A percentile compares a stretch with the other conserved stretches of the same genome.
These are phyloP conservation scores for Thinopyrum obtusiflorum DNA, from an alignment of 202 grass and related monocot genomes.

Conservation along the genomic window DNA sequence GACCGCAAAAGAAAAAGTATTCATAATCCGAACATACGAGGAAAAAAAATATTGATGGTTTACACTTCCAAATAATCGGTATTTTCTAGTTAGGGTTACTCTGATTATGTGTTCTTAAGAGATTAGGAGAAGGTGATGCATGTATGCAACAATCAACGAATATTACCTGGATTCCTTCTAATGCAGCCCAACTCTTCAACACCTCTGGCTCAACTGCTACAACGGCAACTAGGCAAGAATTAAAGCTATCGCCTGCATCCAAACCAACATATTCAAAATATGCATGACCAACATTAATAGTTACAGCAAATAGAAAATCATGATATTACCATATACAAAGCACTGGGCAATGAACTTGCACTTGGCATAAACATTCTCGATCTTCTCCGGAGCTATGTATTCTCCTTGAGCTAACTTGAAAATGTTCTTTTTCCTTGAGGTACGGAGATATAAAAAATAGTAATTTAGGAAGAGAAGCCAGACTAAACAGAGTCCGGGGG, in stretches of 20 bases:
- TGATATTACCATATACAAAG: conserved; percentile 84
- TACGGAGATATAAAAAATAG: conserved; percentile 13
- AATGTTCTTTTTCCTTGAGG: conserved; percentile 93
- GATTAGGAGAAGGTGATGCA: neutral
- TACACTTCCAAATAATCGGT: neutral
- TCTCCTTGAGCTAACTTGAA: conserved; percentile 98
- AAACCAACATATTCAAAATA: conserved; percentile 20
- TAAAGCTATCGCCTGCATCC: conserved; percentile 85
- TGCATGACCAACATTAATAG: neutral
- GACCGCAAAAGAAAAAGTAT: neutral
- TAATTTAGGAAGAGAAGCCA: conserved; percentile 25
- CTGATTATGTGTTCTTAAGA: neutral
- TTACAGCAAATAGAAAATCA: neutral
- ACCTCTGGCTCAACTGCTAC: conserved; percentile 76
- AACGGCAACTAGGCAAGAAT: conserved; percentile 73
- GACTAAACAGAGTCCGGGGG: neutral
- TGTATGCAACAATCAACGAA: neutral
- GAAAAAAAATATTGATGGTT: neutral
- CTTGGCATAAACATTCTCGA: conserved; percentile 91
- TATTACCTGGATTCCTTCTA: conserved; percentile 82
- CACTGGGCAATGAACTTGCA: conserved; percentile 91
- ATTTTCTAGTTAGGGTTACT: conserved; percentile 1
- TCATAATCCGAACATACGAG: neutral
- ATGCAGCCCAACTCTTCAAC: conserved; percentile 80
- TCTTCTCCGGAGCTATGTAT: conserved; percentile 97